Evolutionary conservation across 2,329 filamentous ascomycete species (phyloP), one percentile per base, ranked within the genome.

Genomic region (Aspergillus arachidicola): DNA sequence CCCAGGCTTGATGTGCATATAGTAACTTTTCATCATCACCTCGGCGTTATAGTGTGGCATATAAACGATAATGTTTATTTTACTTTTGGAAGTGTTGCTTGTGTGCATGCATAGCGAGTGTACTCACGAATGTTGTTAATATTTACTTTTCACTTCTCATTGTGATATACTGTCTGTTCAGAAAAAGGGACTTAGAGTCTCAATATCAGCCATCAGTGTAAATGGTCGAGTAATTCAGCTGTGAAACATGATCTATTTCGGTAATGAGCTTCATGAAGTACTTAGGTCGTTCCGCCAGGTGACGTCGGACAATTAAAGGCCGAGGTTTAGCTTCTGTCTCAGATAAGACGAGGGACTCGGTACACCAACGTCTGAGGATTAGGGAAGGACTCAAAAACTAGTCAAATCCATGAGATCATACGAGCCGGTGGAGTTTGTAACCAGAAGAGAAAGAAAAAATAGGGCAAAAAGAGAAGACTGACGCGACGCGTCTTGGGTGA

Each of bases 401-500:
- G 16, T 5, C 23, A 19, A 3, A n/a, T 21, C 9, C 19, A 21
- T 51, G 30, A 21, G 36, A 55, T 38, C 51, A 55, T 55, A 38
- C 23, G 32, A 38, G 51, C 14, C 14, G 51, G 34, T 6, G 34
- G 14, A 26, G 51, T 21, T 12, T 19, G 21, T 10, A 11, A 32
- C 16, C 7, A 53, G 28, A 34, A 50, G 46, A 36, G 34, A 53
- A 59, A 36, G 23, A 34, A 32, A 53, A 38, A 43, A 53, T 51
- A 53, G 46, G 23, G 51, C 51, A 38, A 55, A 36, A 54, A 59
- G n/a, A 28, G 32, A 58, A 51, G 21, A 59, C 38, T 5, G 19
- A 59, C 58, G 58, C 58, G 58, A 59, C 58, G 58, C 58, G 58
- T 59, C 48, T 21, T 30, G 16, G 16, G 16, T 30, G 48, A 59